These are phyloP conservation scores for Phytophthora hibernalis DNA, from an alignment of 352 stramenopile genomes.

Conservation along the genomic window DNA sequence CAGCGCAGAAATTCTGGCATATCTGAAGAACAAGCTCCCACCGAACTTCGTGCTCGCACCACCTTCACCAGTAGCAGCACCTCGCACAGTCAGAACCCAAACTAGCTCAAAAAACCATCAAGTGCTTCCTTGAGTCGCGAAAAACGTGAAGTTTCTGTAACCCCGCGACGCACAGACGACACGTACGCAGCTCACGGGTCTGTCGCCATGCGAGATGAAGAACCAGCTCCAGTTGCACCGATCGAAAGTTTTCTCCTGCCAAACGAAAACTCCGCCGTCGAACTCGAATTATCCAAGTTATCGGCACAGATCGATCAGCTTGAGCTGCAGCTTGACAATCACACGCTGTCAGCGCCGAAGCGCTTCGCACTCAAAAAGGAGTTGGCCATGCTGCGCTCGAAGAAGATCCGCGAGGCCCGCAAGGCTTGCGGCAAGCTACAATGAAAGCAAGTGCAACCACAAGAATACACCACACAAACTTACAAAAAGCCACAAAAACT, in stretches of 20 bases:
- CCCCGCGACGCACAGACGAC: conserved; percentile 1
- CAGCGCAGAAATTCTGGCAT: conserved; percentile 71
- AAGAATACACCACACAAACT: conserved; percentile 2
- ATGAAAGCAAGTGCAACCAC: conserved; percentile 8
- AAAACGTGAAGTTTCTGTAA: conserved; percentile 5
- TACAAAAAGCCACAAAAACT: conserved; percentile 34
- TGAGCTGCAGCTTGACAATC: conserved; percentile 70
- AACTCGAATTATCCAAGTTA: conserved; percentile 38
- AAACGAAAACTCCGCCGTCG: conserved; percentile 14
- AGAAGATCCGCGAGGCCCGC: conserved; percentile 65
- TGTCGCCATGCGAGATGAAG: conserved; percentile 2
- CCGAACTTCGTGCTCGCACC: conserved; percentile 40
- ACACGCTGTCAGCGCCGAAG: conserved; percentile 70
- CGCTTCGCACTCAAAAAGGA: conserved; percentile 88
- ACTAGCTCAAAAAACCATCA: conserved; percentile 15
- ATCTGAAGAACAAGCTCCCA: conserved; percentile 85
- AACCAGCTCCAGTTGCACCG: conserved; percentile 19
- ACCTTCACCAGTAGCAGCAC: conserved; percentile 22
- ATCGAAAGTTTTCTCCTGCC: conserved; percentile 14
- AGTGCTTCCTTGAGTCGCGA: conserved; percentile 4
- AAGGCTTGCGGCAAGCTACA: too few species aligned
- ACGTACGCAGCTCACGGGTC: conserved; percentile 24
- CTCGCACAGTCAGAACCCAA: conserved; percentile 11
- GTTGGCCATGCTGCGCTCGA: conserved; percentile 69
- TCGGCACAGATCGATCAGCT: conserved; percentile 57